Evolutionary conservation across 2,329 filamentous ascomycete genomes (phyloP).

Genomic region (Penicillium sp.): DNA sequence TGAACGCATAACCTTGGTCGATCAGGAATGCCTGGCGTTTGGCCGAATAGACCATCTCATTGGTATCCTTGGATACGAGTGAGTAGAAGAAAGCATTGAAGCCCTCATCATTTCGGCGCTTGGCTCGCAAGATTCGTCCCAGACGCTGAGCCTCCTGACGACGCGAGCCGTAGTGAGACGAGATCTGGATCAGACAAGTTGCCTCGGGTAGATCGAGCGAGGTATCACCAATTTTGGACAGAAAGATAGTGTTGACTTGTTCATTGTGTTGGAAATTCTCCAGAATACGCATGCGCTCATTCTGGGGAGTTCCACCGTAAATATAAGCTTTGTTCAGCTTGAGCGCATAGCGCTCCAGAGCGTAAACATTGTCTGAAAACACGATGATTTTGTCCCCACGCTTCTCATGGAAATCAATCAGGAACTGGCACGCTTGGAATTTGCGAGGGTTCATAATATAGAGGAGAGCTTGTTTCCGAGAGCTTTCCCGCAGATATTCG

Average conservation of each 20-base stretch:
- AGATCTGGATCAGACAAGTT: conserved; percentile 95
- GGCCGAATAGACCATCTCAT: conserved; percentile 96
- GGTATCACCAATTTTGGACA: conserved; percentile 97
- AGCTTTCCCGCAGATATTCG: conserved; percentile 76
- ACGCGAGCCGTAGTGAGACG: conserved; percentile 93
- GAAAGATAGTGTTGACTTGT: conserved; percentile 84
- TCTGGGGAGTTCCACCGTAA: conserved; percentile 81
- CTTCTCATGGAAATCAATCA: conserved; percentile 97
- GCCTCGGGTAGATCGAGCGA: conserved; percentile 97
- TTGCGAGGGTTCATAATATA: conserved; percentile 98
- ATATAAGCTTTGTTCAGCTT: conserved; percentile 87
- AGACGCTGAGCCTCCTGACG: conserved; percentile 94
- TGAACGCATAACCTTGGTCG: conserved; percentile 98
- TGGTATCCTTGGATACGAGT: conserved; percentile 92
- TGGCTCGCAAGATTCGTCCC: conserved; percentile 89
- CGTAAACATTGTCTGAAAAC: conserved; percentile 96
- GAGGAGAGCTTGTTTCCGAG: conserved; percentile 66
- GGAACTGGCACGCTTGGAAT: conserved; percentile 93
- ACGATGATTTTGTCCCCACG: conserved; percentile 97
- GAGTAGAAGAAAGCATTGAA: conserved; percentile 99
- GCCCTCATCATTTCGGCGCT: conserved; percentile 92
- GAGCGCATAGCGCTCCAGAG: conserved; percentile 77
- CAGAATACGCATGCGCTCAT: conserved; percentile 80
- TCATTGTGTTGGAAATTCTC: conserved; percentile 96
- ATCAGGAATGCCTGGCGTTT: conserved; percentile 96